These are phyloP conservation scores for Dichomitus squalens DNA, from an alignment of 1,284 basidiomycete genomes.

Conservation along the genomic window DNA sequence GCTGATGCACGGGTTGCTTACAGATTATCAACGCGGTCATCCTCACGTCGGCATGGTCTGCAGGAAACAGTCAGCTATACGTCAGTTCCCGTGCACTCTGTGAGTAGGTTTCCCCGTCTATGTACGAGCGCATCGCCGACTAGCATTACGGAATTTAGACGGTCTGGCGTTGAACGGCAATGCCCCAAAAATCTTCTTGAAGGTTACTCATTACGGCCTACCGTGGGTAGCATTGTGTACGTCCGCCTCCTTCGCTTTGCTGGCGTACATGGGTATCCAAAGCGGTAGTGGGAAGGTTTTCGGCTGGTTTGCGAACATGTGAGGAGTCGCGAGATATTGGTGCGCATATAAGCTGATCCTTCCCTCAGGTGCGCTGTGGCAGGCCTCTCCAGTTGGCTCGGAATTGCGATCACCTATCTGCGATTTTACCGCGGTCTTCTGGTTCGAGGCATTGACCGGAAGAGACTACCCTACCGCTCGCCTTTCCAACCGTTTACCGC, in stretches of 20 bases:
- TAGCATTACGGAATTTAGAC: constrained; percentile 49
- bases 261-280: constrained; percentile 72
- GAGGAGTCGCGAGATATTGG: not conserved
- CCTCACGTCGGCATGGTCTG: constrained; percentile 85
- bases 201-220: constrained; percentile 71
- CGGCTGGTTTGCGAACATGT: constrained; percentile 70
- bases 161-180: constrained; percentile 77
- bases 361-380: constrained; percentile 42
- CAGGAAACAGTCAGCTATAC: constrained; percentile 83
- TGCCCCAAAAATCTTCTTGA: constrained; percentile 75
- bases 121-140: not conserved
- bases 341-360: not conserved
- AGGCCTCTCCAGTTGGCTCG: constrained; percentile 83
- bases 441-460: constrained; percentile 72
- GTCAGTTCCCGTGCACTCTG: constrained; percentile 81
- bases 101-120: constrained; percentile 43
- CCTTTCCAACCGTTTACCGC: constrained; percentile 72
- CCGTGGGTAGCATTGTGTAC: constrained; percentile 75
- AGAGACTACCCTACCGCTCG: constrained; percentile 66
- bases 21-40: constrained; percentile 82
- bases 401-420: constrained; percentile 79
- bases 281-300: constrained; percentile 52
- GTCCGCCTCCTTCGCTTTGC: constrained; percentile 68
- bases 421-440: constrained; percentile 80
- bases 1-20: too few species aligned